These are phyloP conservation scores for Musa itinerans DNA, from an alignment of 176 grass and related monocot species.

Conservation along the genomic window DNA sequence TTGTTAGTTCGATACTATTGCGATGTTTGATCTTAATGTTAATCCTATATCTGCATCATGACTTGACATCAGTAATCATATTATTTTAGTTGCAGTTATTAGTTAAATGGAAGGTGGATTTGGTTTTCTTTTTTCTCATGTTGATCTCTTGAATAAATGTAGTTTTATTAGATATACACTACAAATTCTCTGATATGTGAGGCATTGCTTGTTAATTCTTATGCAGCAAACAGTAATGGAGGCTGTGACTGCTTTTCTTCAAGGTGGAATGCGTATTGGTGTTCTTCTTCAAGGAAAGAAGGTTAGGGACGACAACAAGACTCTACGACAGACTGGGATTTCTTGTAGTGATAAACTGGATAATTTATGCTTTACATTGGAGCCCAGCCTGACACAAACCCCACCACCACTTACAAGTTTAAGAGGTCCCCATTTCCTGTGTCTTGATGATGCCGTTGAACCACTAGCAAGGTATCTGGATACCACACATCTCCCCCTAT, in stretches of 20 bases:
- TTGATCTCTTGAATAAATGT: background rate
- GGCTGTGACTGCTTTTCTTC: constrained; percentile 74
- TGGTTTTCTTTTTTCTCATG: background rate
- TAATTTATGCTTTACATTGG: constrained; percentile 71
- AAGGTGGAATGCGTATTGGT: constrained; percentile 60
- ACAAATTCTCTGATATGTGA: background rate
- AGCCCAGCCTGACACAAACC: constrained; percentile 47
- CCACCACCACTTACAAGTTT: constrained; percentile 25
- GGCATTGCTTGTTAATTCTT: constrained; percentile 3
- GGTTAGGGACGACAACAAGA: constrained; percentile 78
- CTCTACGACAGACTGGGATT: constrained; percentile 66
- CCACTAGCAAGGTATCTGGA: constrained; percentile 65
- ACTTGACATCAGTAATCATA: background rate
- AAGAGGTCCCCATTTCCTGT: constrained; percentile 43
- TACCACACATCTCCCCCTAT: background rate
- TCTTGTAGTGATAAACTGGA: constrained; percentile 39
- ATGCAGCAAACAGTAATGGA: constrained; percentile 84
- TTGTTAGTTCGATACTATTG: too few species aligned
- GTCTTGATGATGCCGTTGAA: constrained; percentile 52
- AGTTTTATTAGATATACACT: background rate
- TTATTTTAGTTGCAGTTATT: background rate
- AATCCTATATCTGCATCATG: background rate
- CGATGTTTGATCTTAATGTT: too few species aligned
- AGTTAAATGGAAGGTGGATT: background rate
- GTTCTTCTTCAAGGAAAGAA: constrained; percentile 82